A percentile compares a stretch with the other conserved stretches of the same genome.
These are phyloP conservation scores for Xylaria venustula DNA, from an alignment of 495 filamentous ascomycete species.

Conservation along the genomic window DNA sequence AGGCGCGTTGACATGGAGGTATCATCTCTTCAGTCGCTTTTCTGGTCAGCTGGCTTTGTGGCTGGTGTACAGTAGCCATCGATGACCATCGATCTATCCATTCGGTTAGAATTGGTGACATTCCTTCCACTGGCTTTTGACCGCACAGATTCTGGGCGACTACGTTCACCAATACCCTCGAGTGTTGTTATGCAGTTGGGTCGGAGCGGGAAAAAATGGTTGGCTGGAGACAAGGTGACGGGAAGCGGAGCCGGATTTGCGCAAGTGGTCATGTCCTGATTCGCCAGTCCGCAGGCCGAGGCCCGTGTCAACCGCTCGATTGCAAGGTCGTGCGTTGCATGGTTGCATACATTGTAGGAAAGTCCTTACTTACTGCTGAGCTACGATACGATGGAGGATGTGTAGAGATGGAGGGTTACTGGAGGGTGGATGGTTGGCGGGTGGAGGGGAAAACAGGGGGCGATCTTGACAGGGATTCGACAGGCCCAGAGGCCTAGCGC, in stretches of 20 bases:
- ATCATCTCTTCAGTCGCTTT: background rate
- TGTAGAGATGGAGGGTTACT: conserved; percentile 4
- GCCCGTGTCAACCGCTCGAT: background rate
- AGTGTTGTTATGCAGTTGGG: background rate
- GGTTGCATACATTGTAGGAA: background rate
- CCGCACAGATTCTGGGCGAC: conserved; percentile 7
- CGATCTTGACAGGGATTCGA: conserved; percentile 8
- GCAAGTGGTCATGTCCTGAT: conserved; percentile 2
- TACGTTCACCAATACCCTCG: background rate
- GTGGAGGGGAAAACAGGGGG: background rate
- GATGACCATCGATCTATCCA: background rate
- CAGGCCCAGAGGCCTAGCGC: conserved; percentile 9
- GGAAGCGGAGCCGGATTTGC: conserved; percentile 12
- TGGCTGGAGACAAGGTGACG: conserved; percentile 1
- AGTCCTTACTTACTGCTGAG: background rate
- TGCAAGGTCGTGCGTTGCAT: conserved; percentile 3
- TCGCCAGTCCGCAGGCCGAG: background rate
- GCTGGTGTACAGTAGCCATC: background rate
- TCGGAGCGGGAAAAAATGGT: background rate
- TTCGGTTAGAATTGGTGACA: background rate
- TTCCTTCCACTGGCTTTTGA: background rate
- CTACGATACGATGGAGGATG: background rate
- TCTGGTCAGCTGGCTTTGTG: background rate
- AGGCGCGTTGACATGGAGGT: background rate
- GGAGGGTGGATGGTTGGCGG: no score